Evolutionary conservation across 768 basidiomycete species (phyloP), one percentile per base, ranked within the genome.

Genomic region (Atractiella rhizophila): DNA sequence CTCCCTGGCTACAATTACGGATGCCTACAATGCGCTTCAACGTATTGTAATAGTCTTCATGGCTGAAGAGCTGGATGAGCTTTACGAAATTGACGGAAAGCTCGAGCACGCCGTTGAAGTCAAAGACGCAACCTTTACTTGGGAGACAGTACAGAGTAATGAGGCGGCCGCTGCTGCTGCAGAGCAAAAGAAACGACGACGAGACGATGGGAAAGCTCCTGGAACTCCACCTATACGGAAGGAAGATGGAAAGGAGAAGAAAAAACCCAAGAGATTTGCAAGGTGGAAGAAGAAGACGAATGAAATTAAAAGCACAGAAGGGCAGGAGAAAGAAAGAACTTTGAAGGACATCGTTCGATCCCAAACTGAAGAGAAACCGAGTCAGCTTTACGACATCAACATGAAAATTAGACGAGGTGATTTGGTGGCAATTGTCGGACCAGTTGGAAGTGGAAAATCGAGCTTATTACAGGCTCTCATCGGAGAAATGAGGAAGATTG

Each of bases 391-490:
- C 9, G 64, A 74, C 44, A 58, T 88, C 46, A 65, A 68, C 44
- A 52, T 94, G 45, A 59, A 59, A 12, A 70, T 91, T 37, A 75
- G 78, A 1, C 63, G 70, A 1, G 82, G 82, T 0, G 66, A 76
- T 51, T 65, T 88, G 7, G 69, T 76, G 5, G 85, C 82, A 1
- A 70, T 94, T 30, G 75, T 11, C 73, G 88, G 88, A 13, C 73
- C 79, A 16, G 85, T 94, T 19, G 86, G 85, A 9, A 69, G 73
- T 28, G 86, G 88, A 40, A 96, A 96, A 42, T 58, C 50, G 5
- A 49, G 38, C 10, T 20, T 51, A 6, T 40, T 52, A 35, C 34
- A 26, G 23, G 37, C 49, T 13, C 40, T 44, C 18, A 13, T 42
- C 21, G 45, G 50, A n/a, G 36, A 43, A 37, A 46, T 47, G 29